phyloP scores from a whole-genome alignment of 371 early-diverging fungal species.

The Mortierella sp. region DNA sequence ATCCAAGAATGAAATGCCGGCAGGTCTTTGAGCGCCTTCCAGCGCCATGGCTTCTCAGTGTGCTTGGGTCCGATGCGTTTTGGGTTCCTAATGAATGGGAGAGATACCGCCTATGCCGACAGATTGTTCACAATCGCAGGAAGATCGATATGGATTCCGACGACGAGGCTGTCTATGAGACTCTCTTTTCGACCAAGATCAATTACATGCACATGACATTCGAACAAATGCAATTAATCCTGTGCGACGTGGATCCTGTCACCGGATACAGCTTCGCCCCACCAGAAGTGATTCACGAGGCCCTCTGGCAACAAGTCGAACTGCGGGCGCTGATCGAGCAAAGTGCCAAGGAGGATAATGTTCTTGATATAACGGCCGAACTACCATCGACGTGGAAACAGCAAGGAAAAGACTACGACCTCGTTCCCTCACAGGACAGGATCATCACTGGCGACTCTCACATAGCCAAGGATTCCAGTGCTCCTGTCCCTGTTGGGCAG shows the following conservation, averaged over 20 bases:
- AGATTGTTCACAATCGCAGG: slow-evolving; percentile 20
- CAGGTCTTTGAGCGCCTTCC: slow-evolving; percentile 36
- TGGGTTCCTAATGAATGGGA: slow-evolving; percentile 51
- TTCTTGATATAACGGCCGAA: too few species aligned
- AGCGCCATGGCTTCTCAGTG: slow-evolving; percentile 13
- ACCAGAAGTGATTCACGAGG: slow-evolving; percentile 56
- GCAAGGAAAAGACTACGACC: neutral
- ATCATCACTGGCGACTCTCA: neutral
- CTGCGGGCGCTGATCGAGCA: slow-evolving; percentile 59
- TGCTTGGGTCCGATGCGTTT: slow-evolving; percentile 32
- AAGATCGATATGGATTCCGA: slow-evolving; percentile 7
- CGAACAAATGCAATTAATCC: slow-evolving; percentile 61
- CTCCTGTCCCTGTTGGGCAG: neutral
- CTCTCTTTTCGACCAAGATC: slow-evolving; percentile 55
- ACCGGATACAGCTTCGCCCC: slow-evolving; percentile 54
- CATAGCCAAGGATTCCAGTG: neutral
- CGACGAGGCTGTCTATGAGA: slow-evolving; percentile 41
- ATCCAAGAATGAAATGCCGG: slow-evolving; percentile 27
- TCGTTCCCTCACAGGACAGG: slow-evolving; percentile 11
- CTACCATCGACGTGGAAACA: neutral
- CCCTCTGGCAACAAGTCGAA: slow-evolving; percentile 65
- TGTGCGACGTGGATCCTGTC: slow-evolving; percentile 57
- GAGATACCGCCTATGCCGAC: slow-evolving; percentile 37
- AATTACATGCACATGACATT: slow-evolving; percentile 70
- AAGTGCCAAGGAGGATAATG: neutral